Base-by-base conservation (phyloP, 768 basidiomycete genomes). In the Tylopilus rubrobrunneus region DNA sequence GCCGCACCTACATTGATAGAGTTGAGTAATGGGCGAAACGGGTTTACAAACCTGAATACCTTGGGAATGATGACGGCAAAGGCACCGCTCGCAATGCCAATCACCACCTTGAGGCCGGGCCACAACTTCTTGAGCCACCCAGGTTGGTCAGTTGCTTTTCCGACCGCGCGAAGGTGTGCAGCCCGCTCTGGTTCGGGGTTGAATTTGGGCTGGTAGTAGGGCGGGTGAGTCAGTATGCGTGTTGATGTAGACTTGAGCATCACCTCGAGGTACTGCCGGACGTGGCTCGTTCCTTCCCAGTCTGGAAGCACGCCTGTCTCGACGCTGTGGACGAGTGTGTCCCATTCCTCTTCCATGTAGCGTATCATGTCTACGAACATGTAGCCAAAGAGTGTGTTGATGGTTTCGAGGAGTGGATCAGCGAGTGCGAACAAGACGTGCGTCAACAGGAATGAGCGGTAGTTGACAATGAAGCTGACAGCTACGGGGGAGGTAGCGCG, bases 401-500 rank as follows among this genome's bases (percentile, higher is more conserved):
- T 48, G n/a, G 54, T 62, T 28, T 63, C 64, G 4, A 63, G 51
- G 15, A 48, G 42, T 2, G 43, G 14, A 7, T 65, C 59, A 5
- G 53, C 54, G 27, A 66, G 56, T n/a, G 60, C 62, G 36, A 67
- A 66, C n/a, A 64, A 25, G 40, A 44, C 21, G 17, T 67, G 62
- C 53, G 53, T 57, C 27, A 67, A 52, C 40, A 67, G 55, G 29
- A 58, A 64, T 7, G 60, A 57, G 14, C 54, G 43, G 33, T 66
- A 62, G 29, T 58, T 53, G 19, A 15, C 21, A 23, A 66, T 59
- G 45, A 64, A 61, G 52, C 60, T 52, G 33, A 59, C 49, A 1
- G 65, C 65, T 8, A 62, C 1, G 2, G 60, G 62, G 1, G 19
- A 19, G 19, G 19, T 19, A 19, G 19, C 19, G 19, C 34, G 41